Conservation (phyloP, 371 early-diverging fungal genomes). For the Funneliformis caledonium region DNA sequence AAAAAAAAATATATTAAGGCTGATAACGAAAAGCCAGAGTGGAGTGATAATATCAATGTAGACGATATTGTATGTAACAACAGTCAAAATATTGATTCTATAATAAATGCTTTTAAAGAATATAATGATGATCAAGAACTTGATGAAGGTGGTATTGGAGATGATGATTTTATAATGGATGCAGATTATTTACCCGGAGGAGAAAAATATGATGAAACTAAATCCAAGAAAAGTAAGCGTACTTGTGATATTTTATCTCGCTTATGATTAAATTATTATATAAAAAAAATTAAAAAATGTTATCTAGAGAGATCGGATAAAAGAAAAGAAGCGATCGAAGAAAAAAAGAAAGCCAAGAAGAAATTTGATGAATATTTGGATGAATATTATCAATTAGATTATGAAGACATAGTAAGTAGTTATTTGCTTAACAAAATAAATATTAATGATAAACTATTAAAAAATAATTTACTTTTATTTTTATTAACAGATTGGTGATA, state of each 20-base stretch:
- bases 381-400: conserved; percentile 90
- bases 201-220: conserved; percentile 52
- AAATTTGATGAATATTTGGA: conserved; percentile 73
- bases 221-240: conserved; percentile 46
- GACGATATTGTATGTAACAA: conserved; percentile 49
- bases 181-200: conserved; percentile 86
- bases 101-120: not conserved
- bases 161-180: conserved; percentile 77
- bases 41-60: conserved; percentile 85
- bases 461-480: conserved; percentile 8
- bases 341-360: conserved; percentile 54
- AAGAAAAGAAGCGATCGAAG: conserved; percentile 46
- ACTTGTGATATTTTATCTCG: not conserved
- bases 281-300: not conserved
- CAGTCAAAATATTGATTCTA: not conserved
- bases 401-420: conserved; percentile 82
- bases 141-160: conserved; percentile 59
- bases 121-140: conserved; percentile 38
- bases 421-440: not conserved
- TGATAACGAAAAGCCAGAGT: conserved; percentile 75
- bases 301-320: conserved; percentile 40
- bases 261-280: not conserved
- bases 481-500: conserved; percentile 65
- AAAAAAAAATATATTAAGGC: conserved; percentile 47
- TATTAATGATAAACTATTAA: conserved; percentile 11